Evolutionary conservation across 2,329 filamentous ascomycete genomes (phyloP), one percentile per base, ranked within the genome.

Genomic region (Chaetomium strumarium): DNA sequence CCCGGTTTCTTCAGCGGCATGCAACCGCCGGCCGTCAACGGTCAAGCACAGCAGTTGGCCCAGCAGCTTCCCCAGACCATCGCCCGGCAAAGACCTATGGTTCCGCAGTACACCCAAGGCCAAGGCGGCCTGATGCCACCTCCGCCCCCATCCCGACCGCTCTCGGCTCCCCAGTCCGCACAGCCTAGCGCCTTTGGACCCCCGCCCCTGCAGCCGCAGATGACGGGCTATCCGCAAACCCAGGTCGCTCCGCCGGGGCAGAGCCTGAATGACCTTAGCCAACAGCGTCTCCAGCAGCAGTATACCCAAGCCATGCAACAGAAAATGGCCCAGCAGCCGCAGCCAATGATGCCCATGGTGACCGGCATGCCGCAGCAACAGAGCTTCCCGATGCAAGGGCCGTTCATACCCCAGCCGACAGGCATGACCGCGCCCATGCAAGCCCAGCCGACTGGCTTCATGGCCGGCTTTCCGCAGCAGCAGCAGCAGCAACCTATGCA

Each of bases 81-180:
- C 65, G 68, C 75, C 49, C 73, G 89, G 59, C 85, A 89, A 67
- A 77, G 90, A 57, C 90, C 90, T 41, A 73, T 82, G 53, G 79
- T 85, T 36, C 87, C 89, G 44, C 83, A 85, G 55, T 74, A 73
- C 41, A 73, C 78, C 56, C 78, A 81, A 53, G 77, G 75, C 40
- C 75, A 81, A 60, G 73, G 80, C 37, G 81, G 82, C 16, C 75
- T 95, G 36, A 80, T 91, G 56, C 80, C 85, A 45, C 90, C 90
- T 8, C 90, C 81, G 9, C 90, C 81, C 16, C 90, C 90, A 11
- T 80, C 84, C 48, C 80, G 93, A 55, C 86, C 93, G 8, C 77
- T 93, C 12, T 96, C 92, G 38, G 92, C 93, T 37, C 92, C 93
- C 24, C 87, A 90, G 66, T 87, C 90, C 49, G 85, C 81, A 46